Evolutionary conservation across 1,284 basidiomycete genomes (phyloP).

Genomic region (Cutaneotrichosporon cyanovorans): DNA sequence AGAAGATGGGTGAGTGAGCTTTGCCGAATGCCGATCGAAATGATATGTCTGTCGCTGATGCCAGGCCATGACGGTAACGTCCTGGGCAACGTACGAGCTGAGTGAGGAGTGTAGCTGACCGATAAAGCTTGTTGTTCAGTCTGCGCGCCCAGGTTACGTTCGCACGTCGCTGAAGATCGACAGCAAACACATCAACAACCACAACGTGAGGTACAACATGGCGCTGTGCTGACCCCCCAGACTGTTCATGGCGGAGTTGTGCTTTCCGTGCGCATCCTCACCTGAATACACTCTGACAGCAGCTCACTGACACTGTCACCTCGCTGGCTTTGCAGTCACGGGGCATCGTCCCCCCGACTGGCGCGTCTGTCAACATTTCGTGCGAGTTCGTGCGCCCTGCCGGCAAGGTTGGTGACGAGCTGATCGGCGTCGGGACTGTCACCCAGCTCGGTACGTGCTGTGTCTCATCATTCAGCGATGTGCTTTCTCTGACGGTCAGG

Average conservation of each 20-base stretch:
- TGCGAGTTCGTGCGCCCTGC: constrained; percentile 44
- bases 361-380: constrained; percentile 41
- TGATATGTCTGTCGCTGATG: not conserved
- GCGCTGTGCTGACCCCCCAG: constrained; percentile 20
- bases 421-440: constrained; percentile 37
- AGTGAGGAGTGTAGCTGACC: not conserved
- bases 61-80: constrained; percentile 25
- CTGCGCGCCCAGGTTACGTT: constrained; percentile 34
- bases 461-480: too few species aligned
- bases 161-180: constrained; percentile 35
- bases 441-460: constrained; percentile 38
- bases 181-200: constrained; percentile 42
- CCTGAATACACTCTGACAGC: not conserved
- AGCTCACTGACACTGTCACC: constrained; percentile 45
- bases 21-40: not conserved
- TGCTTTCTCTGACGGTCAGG: constrained; percentile 17
- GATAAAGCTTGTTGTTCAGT: constrained; percentile 23
- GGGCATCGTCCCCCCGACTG: constrained; percentile 42
- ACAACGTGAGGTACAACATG: constrained; percentile 26
- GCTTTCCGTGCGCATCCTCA: constrained; percentile 25
- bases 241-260: constrained; percentile 46
- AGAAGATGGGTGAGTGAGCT: constrained; percentile 35
- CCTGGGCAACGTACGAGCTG: constrained; percentile 2
- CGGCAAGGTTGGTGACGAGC: constrained; percentile 30
- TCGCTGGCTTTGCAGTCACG: constrained; percentile 41